Evolutionary conservation across 2,329 filamentous ascomycete species (phyloP).

Genomic region (Fusarium agapanthi): DNA sequence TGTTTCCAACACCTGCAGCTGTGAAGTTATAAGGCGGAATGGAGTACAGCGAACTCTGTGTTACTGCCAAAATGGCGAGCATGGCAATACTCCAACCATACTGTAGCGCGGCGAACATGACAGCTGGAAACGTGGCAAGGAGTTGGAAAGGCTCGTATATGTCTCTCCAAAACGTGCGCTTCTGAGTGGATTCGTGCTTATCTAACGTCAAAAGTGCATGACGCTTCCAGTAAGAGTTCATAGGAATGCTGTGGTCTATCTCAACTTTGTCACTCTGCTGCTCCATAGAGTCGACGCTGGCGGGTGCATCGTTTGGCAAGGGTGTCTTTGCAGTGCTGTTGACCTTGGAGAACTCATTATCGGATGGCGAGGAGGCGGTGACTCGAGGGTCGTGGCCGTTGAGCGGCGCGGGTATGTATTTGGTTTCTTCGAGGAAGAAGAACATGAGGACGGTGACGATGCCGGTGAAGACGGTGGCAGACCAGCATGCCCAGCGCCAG

Average conservation of each 20-base stretch:
- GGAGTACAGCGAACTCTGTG: conserved; percentile 1
- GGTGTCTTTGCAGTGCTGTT: background rate
- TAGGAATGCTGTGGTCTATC: conserved; percentile 12
- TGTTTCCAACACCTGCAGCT: conserved; percentile 22
- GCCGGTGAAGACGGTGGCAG: conserved; percentile 33
- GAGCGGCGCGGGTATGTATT: background rate
- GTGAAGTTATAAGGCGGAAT: conserved; percentile 27
- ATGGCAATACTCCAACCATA: conserved; percentile 30
- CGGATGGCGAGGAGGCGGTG: rapidly evolving
- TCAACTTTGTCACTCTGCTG: background rate
- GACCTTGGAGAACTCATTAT: background rate
- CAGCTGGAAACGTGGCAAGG: background rate
- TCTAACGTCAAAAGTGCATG: conserved; percentile 14
- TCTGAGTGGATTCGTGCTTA: background rate
- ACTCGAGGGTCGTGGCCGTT: background rate
- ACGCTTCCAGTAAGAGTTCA: conserved; percentile 15
- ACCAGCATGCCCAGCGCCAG: conserved; percentile 53
- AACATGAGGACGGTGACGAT: conserved; percentile 29
- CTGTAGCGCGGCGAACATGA: conserved; percentile 6
- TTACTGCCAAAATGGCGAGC: conserved; percentile 30
- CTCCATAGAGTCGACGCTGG: background rate
- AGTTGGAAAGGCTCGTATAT: conserved; percentile 19
- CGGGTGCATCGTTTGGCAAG: background rate
- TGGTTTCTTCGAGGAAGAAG: conserved; percentile 49
- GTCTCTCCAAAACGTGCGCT: conserved; percentile 3